Conservation (phyloP, 805 yeast genomes). For the Wickerhamomyces kurtzmanii region DNA sequence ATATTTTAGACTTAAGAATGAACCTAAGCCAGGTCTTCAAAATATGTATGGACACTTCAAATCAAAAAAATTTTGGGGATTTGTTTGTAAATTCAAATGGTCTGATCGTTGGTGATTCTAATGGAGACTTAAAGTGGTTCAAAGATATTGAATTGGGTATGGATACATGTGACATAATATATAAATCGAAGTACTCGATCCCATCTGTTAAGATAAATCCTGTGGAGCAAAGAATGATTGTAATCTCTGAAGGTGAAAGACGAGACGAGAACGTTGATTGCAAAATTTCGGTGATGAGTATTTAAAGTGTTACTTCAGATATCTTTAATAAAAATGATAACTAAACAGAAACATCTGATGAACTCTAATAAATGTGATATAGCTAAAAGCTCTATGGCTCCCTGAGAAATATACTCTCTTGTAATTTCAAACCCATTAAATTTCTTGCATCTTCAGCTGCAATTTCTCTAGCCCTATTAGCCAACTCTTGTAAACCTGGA, state of each 20-base stretch:
- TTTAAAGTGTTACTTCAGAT: too few relatives aligned
- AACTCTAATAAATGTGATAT: neutral
- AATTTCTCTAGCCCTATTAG: slow-evolving; percentile 2
- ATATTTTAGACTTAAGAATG: slow-evolving; percentile 26
- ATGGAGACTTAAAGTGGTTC: slow-evolving; percentile 11
- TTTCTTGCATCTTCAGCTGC: slow-evolving; percentile 16
- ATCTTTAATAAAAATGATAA: slow-evolving; percentile 1
- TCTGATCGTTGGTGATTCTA: slow-evolving; percentile 16
- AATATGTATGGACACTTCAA: slow-evolving; percentile 5
- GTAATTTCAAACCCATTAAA: slow-evolving; percentile 14
- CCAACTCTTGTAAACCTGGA: too few relatives aligned
- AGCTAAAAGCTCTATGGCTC: slow-evolving; percentile 6
- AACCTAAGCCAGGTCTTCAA: slow-evolving; percentile 7
- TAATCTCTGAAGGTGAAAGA: slow-evolving; percentile 12
- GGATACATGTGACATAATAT: neutral
- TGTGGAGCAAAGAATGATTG: slow-evolving; percentile 7
- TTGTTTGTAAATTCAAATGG: slow-evolving; percentile 14
- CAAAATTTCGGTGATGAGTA: too few relatives aligned
- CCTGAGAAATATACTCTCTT: slow-evolving; percentile 13
- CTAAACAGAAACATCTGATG: neutral
- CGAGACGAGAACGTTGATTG: neutral
- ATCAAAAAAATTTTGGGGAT: slow-evolving; percentile 16
- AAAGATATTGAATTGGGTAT: slow-evolving; percentile 15
- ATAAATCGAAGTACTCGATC: slow-evolving; percentile 4
- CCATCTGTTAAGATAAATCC: slow-evolving; percentile 9